Base-by-base conservation (phyloP, 305 asterid species). In the Fraxinus floribunda region DNA sequence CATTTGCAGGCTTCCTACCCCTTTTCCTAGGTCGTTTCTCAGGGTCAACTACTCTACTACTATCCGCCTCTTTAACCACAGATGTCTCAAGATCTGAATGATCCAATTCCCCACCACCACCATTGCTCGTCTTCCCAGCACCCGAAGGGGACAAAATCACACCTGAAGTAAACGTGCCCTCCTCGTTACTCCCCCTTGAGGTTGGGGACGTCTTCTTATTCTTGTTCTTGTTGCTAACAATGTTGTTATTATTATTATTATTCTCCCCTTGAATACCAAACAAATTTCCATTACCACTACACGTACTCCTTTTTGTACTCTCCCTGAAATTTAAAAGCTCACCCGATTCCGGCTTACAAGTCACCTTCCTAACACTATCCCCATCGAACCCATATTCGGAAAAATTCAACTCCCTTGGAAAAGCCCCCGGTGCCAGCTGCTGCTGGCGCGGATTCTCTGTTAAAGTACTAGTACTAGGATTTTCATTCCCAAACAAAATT, bases 1-100 rank as follows among this genome's bases (percentile, higher is more conserved):
- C 99, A 30, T 94, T 95, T 0, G 99, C 99, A 0, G 99, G 99
- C 83, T 95, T 95, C 66, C 98, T 87, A 3, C 99, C 99, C 4
- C 99, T 86, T 79, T 95, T 95, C 41, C 91, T 80, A 0, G 97
- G 99, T 83, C 85, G 84, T 81, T 94, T 95, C 88, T 95, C 98
- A 0, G 88, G 89, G 6, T 92, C 94, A 1, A 88, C 94, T 1
- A 88, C 91, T 26, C 85, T 80, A 75, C 93, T 88, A 81, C 97
- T 95, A 15, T 92, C 98, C 9, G 86, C 95, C 73, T 94, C 99
- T 85, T 90, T 92, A 87, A 89, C 94, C 77, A 93, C 91, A 0
- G 98, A 92, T 0, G 91, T 93, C 44, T 96, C 99, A 0, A 96
- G 91, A 80, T 96, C 99, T 0, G 99, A 94, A 49, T 92, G 95